A percentile compares a stretch with the other conserved stretches of the same genome.
Conservation (phyloP, 2,329 filamentous ascomycete species). For the Endoconidiophora laricicola region DNA sequence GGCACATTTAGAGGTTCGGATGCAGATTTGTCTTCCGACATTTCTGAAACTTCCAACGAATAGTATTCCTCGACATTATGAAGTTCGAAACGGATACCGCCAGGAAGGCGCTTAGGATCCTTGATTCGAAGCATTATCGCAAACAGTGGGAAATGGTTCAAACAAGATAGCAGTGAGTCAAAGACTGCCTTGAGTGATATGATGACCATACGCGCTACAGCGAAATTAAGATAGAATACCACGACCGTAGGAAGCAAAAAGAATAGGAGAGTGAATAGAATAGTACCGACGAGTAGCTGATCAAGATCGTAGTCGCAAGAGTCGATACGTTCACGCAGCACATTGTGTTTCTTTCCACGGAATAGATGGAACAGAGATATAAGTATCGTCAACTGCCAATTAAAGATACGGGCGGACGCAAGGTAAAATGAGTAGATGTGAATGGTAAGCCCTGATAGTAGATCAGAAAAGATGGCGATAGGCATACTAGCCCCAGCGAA, state of each 20-base stretch:
- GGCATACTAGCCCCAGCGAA: slow-evolving; percentile 96
- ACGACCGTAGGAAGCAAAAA: slow-evolving; percentile 88
- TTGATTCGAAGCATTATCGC: slow-evolving; percentile 92
- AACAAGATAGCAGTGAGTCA: slow-evolving; percentile 78
- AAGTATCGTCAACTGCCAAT: slow-evolving; percentile 96
- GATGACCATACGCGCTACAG: slow-evolving; percentile 82
- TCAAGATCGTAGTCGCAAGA: slow-evolving; percentile 98
- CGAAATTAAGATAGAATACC: slow-evolving; percentile 95
- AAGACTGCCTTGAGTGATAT: slow-evolving; percentile 83
- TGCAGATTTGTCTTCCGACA: slow-evolving; percentile 18
- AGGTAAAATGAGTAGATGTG: slow-evolving; percentile 98
- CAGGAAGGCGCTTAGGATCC: slow-evolving; percentile 76
- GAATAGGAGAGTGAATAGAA: slow-evolving; percentile 87
- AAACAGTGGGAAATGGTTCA: slow-evolving; percentile 96
- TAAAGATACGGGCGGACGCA: slow-evolving; percentile 88
- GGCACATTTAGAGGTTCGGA: not conserved
- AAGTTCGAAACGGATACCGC: slow-evolving; percentile 77
- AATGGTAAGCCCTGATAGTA: slow-evolving; percentile 77
- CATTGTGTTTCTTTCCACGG: slow-evolving; percentile 92
- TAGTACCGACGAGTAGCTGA: slow-evolving; percentile 88
- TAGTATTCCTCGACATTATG: slow-evolving; percentile 48
- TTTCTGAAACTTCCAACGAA: slow-evolving; percentile 14
- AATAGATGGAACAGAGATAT: slow-evolving; percentile 97
- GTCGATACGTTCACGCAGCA: slow-evolving; percentile 91
- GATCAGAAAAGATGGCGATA: slow-evolving; percentile 85